Conservation (phyloP, 805 yeast genomes). For the Cyberlindnera mycetangii region DNA sequence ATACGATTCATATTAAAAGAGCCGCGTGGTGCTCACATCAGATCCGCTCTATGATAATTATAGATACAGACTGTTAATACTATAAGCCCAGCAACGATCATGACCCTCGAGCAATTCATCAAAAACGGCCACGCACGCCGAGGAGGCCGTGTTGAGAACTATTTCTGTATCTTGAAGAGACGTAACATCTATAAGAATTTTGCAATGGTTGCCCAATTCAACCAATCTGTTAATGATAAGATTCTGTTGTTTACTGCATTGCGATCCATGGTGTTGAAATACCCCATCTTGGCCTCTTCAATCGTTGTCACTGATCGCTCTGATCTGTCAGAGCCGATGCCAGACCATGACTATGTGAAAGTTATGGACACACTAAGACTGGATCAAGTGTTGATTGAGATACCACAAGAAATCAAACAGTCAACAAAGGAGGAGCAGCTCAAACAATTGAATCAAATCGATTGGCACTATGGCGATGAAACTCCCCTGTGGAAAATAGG, state of each 20-base stretch:
- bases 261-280: conserved; percentile 12
- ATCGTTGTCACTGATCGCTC: conserved; percentile 20
- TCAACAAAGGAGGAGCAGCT: conserved; percentile 8
- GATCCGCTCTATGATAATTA: too few species aligned
- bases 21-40: too few species aligned
- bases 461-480: conserved; percentile 17
- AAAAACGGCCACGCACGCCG: conserved; percentile 23
- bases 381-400: conserved; percentile 14
- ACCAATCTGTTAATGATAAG: conserved; percentile 8
- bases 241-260: conserved; percentile 10
- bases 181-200: conserved; percentile 22
- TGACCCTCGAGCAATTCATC: conserved; percentile 3
- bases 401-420: conserved; percentile 9
- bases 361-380: conserved; percentile 16
- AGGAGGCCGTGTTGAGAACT: conserved; percentile 24
- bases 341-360: conserved; percentile 21
- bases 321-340: conserved; percentile 14
- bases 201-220: conserved; percentile 15
- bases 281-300: conserved; percentile 20
- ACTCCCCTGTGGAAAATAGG: conserved; percentile 20
- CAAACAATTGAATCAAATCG: conserved; percentile 11
- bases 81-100: not conserved
- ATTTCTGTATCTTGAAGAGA: conserved; percentile 20
- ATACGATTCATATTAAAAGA: too few species aligned
- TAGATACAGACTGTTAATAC: too few species aligned